These are phyloP conservation scores for Venturia nashicola DNA, from an alignment of 2,329 filamentous ascomycete species.

Conservation along the genomic window DNA sequence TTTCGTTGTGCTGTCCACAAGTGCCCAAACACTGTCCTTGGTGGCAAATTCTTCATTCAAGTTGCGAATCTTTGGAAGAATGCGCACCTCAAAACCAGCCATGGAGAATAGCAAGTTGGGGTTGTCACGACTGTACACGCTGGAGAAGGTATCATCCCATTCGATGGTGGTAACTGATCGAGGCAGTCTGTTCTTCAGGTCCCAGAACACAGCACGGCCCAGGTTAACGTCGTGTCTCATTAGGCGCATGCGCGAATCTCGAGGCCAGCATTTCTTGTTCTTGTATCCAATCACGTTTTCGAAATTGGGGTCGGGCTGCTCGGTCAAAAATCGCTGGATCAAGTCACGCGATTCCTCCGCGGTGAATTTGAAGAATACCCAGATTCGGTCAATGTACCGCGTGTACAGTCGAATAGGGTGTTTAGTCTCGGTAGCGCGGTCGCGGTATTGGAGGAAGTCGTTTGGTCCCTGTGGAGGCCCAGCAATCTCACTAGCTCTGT, in stretches of 20 bases:
- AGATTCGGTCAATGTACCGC: slow-evolving; percentile 94
- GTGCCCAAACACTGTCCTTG: slow-evolving; percentile 96
- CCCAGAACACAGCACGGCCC: slow-evolving; percentile 96
- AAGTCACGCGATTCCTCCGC: slow-evolving; percentile 91
- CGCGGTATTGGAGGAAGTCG: slow-evolving; percentile 94
- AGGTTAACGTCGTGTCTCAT: slow-evolving; percentile 99
- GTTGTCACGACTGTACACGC: slow-evolving; percentile 96
- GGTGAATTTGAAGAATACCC: slow-evolving; percentile 90
- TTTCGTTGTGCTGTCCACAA: slow-evolving; percentile 93
- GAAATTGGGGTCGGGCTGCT: slow-evolving; percentile 97
- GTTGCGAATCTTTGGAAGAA: slow-evolving; percentile 89
- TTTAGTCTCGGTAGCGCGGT: slow-evolving; percentile 78
- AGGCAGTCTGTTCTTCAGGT: slow-evolving; percentile 91
- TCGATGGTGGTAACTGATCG: slow-evolving; percentile 94
- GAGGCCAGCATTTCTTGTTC: slow-evolving; percentile 99
- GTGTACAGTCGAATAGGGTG: slow-evolving; percentile 98
- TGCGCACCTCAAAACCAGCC: slow-evolving; percentile 94
- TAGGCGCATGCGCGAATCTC: slow-evolving; percentile 91
- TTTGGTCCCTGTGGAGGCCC: slow-evolving; percentile 89
- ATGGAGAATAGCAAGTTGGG: slow-evolving; percentile 95
- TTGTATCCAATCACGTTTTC: slow-evolving; percentile 98
- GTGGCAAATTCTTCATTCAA: slow-evolving; percentile 92
- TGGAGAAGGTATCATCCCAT: slow-evolving; percentile 97
- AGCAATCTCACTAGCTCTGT: slow-evolving; percentile 95
- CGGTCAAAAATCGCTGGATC: slow-evolving; percentile 94